Conservation (phyloP, 1,139 yeast genomes). For the Kodamaea suecica region DNA sequence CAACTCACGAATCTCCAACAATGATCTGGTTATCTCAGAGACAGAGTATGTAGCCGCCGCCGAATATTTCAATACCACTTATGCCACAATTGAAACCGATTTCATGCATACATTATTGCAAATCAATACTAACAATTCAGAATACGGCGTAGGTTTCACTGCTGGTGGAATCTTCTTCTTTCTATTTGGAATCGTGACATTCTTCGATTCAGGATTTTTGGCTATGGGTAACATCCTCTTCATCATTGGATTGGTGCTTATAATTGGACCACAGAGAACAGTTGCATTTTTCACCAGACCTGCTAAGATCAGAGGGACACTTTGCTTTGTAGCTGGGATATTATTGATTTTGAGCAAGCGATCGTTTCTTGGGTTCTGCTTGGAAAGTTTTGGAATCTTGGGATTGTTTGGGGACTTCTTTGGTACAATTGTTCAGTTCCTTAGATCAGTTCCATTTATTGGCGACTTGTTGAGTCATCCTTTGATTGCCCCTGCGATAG, state of each 20-base stretch:
- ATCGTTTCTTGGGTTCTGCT: constrained; percentile 78
- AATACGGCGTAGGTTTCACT: constrained; percentile 91
- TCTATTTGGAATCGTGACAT: constrained; percentile 75
- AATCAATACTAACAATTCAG: constrained; percentile 37
- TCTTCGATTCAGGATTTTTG: constrained; percentile 84
- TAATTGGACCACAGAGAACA: constrained; percentile 87
- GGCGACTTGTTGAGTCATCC: constrained; percentile 88
- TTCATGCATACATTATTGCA: background rate
- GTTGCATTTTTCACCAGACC: constrained; percentile 83
- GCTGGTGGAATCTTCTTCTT: constrained; percentile 82
- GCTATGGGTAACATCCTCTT: constrained; percentile 88
- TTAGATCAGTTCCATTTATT: constrained; percentile 81
- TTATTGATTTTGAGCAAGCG: constrained; percentile 68
- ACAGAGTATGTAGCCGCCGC: constrained; percentile 55
- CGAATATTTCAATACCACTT: background rate
- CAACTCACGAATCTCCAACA: too few species aligned
- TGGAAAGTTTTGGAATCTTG: constrained; percentile 84
- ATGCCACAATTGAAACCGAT: background rate
- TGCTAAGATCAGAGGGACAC: constrained; percentile 78
- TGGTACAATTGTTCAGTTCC: constrained; percentile 84
- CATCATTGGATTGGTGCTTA: constrained; percentile 74
- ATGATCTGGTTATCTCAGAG: constrained; percentile 80
- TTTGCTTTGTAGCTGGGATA: constrained; percentile 76
- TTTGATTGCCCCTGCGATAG: constrained; percentile 67
- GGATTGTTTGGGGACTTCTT: constrained; percentile 90